Conservation (phyloP, 2,329 filamentous ascomycete species). For the Lanzia echinophila region DNA sequence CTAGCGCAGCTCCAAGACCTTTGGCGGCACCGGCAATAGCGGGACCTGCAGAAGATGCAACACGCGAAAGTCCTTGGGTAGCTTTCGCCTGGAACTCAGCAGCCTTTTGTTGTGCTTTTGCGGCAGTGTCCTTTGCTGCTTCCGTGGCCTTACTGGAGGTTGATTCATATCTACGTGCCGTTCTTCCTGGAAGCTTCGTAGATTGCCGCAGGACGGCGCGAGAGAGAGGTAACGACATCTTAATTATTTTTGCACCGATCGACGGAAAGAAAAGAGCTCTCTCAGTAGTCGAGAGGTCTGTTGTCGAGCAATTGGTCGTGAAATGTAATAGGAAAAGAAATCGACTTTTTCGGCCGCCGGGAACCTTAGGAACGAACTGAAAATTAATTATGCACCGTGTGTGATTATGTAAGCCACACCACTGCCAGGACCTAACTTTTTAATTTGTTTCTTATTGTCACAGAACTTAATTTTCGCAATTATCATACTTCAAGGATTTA, state of each 20-base stretch:
- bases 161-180: constrained; percentile 49
- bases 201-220: constrained; percentile 28
- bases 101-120: constrained; percentile 38
- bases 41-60: constrained; percentile 72
- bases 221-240: constrained; percentile 28
- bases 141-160: constrained; percentile 44
- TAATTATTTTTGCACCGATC: constrained; percentile 18
- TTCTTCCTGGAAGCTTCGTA: constrained; percentile 23
- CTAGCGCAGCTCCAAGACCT: constrained; percentile 57
- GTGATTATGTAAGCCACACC: constrained; percentile 7
- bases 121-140: constrained; percentile 37
- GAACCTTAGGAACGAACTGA: constrained; percentile 14
- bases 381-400: not conserved
- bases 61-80: constrained; percentile 73
- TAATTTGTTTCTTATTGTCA: not conserved
- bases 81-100: constrained; percentile 56
- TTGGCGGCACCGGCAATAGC: constrained; percentile 68
- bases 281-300: constrained; percentile 14
- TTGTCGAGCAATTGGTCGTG: constrained; percentile 25
- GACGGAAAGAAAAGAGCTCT: constrained; percentile 15
- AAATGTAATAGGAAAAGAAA: constrained; percentile 19
- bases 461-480: not conserved
- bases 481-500: not conserved
- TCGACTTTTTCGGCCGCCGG: constrained; percentile 21
- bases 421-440: too few species aligned